Evolutionary conservation across 305 asterid genomes (phyloP).

Genomic region (Petunia hybrid): DNA sequence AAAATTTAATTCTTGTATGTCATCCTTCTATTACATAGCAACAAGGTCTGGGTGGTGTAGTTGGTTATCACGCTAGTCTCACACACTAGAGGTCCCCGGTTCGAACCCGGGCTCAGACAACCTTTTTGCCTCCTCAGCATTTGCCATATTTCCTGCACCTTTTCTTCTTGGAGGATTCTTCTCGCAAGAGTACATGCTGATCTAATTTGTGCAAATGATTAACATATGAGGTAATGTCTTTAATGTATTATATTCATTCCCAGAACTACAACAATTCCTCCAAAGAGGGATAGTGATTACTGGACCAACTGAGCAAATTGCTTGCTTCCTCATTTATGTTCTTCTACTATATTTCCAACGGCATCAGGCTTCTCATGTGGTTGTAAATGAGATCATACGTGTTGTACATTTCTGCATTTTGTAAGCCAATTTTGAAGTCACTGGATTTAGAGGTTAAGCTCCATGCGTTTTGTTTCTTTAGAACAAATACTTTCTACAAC

Average conservation of each 20-base stretch:
- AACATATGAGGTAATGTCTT: neutral
- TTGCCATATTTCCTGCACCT: neutral
- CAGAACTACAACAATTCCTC: neutral
- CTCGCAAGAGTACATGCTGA: constrained; percentile 16
- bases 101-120: constrained; percentile 99
- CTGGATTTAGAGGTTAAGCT: neutral
- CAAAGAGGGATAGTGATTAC: neutral
- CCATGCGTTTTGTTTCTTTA: neutral
- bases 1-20: too few relatives aligned
- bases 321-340: neutral
- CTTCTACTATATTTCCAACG: neutral
- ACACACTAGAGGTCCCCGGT: constrained; percentile 99
- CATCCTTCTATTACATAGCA: neutral
- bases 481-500: neutral
- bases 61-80: constrained; percentile 99
- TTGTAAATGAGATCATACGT: neutral
- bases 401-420: neutral
- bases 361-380: neutral
- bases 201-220: neutral
- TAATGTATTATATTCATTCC: neutral
- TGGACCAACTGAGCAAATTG: neutral
- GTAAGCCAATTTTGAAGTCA: neutral
- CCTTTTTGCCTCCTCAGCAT: neutral
- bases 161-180: constrained; percentile 68
- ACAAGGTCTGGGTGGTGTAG: constrained; percentile 96